Conservation (phyloP, 179 eudicot genomes). For the Sideroxylon spinosum region DNA sequence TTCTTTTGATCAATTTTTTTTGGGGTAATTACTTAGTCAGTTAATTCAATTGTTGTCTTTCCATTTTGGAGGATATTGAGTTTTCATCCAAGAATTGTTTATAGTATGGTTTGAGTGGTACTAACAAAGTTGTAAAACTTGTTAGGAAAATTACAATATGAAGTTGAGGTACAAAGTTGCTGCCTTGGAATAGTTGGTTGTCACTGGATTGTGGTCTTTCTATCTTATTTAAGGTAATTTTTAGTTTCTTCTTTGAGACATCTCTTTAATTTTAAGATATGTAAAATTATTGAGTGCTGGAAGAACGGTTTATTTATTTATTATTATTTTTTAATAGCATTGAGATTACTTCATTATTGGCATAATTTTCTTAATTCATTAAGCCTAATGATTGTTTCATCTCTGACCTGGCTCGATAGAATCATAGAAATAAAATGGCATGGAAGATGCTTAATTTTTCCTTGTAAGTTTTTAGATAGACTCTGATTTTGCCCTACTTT, state of each 20-base stretch:
- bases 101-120: background rate
- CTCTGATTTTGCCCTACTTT: background rate
- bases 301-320: too few relatives aligned
- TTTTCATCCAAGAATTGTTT: background rate
- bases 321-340: background rate
- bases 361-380: background rate
- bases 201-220: conserved; percentile 14
- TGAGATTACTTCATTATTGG: background rate
- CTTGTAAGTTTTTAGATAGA: background rate
- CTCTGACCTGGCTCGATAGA: background rate
- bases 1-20: background rate
- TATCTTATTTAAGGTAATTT: conserved; percentile 36
- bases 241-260: background rate
- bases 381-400: background rate
- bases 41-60: background rate
- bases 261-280: background rate
- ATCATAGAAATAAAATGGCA: background rate
- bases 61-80: background rate
- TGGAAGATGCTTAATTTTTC: background rate
- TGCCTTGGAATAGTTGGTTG: conserved; percentile 50
- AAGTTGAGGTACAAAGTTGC: conserved; percentile 69
- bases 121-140: conserved; percentile 7
- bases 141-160: conserved; percentile 63
- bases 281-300: background rate
- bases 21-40: background rate